Evolutionary conservation across 192 early-diverging fungal species (phyloP).

Genomic region (Radiomyces spectabilis): DNA sequence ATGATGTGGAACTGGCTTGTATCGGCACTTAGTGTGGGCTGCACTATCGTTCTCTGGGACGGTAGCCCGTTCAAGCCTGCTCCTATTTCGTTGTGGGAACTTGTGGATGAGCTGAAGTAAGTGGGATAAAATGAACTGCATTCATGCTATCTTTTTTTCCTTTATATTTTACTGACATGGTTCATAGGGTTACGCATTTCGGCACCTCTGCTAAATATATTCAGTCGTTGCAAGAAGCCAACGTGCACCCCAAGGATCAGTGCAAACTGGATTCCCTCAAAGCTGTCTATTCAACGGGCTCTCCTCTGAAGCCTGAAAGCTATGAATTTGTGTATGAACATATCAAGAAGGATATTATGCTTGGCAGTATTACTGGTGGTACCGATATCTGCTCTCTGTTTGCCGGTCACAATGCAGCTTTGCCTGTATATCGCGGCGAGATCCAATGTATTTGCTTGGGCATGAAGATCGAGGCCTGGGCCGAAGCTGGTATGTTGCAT

Average conservation of each 20-base stretch:
- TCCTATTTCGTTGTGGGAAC: slow-evolving; percentile 67
- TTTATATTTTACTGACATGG: too few relatives aligned
- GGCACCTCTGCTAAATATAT: slow-evolving; percentile 96
- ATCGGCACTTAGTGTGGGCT: slow-evolving; percentile 67
- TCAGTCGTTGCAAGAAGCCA: slow-evolving; percentile 74
- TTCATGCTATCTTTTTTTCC: too few relatives aligned
- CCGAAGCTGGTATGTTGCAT: slow-evolving; percentile 37
- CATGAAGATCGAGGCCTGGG: slow-evolving; percentile 93
- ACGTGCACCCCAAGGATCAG: slow-evolving; percentile 51
- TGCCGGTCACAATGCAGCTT: slow-evolving; percentile 81
- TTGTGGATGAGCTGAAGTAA: slow-evolving; percentile 60
- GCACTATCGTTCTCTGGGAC: slow-evolving; percentile 82
- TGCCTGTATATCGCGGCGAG: slow-evolving; percentile 90
- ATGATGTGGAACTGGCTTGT: slow-evolving; percentile 99
- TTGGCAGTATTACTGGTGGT: slow-evolving; percentile 95
- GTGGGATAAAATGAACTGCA: too few relatives aligned
- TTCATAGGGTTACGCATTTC: slow-evolving; percentile 72
- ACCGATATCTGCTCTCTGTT: slow-evolving; percentile 97
- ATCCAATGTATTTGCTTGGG: slow-evolving; percentile 90
- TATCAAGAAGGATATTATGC: slow-evolving; percentile 77
- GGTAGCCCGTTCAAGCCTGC: slow-evolving; percentile 89
- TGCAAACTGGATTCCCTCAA: slow-evolving; percentile 59
- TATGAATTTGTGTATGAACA: slow-evolving; percentile 87
- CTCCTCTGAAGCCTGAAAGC: slow-evolving; percentile 85
- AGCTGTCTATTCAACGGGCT: slow-evolving; percentile 89